Conservation (phyloP, 306 rosid genomes). For the Rubus parviflorus region DNA sequence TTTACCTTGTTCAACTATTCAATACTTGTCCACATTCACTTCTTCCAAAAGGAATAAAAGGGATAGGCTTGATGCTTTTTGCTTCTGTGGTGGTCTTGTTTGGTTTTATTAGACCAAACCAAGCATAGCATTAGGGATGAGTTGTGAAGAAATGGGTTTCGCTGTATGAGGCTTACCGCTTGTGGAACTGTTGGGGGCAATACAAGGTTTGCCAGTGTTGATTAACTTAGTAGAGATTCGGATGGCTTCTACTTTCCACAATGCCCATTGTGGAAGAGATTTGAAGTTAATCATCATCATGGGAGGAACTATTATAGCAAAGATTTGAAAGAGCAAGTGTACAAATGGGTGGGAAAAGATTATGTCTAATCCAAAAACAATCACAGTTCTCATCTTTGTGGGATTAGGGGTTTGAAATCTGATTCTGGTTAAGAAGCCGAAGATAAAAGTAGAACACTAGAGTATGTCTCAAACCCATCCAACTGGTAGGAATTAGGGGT, state of each 20-base stretch:
- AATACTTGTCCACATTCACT: constrained; percentile 1
- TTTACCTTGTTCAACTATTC: neutral
- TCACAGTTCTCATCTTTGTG: neutral
- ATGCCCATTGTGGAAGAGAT: neutral
- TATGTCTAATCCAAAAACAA: neutral
- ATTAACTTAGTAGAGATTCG: neutral
- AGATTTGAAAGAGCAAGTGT: neutral
- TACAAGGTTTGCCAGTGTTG: neutral
- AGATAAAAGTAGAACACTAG: neutral
- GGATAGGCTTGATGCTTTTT: constrained; percentile 1
- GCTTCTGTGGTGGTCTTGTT: neutral
- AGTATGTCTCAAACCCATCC: neutral
- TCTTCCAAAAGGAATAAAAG: constrained; percentile 6
- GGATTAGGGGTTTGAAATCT: constrained; percentile 2
- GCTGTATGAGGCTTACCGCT: neutral
- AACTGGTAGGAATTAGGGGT: neutral
- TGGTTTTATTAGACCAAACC: constrained; percentile 3
- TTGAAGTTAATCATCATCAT: neutral
- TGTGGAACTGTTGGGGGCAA: neutral
- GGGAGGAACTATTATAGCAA: neutral
- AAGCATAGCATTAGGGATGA: constrained; percentile 1
- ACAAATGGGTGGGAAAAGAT: neutral
- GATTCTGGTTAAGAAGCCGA: neutral
- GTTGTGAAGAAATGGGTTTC: neutral
- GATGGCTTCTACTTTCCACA: neutral